These are phyloP conservation scores for Przewalskia tangutica DNA, from an alignment of 257 asterid species.

Conservation along the genomic window DNA sequence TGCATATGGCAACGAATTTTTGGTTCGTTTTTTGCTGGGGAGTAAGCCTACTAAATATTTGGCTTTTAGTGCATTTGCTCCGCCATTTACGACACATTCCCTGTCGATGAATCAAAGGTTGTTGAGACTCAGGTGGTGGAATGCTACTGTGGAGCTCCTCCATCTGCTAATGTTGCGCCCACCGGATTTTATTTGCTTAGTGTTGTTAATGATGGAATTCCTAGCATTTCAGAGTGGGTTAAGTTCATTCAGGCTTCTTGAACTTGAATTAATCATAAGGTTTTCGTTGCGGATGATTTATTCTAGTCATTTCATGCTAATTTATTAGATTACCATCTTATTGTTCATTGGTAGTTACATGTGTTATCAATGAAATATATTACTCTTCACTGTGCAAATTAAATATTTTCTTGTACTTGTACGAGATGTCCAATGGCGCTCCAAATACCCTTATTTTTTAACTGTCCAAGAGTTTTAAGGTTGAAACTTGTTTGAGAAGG, in stretches of 20 bases:
- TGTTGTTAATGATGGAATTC: slow-evolving; percentile 48
- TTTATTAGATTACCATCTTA: background rate
- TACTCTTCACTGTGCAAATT: background rate
- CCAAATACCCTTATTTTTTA: background rate
- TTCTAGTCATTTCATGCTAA: background rate
- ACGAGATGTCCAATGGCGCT: background rate
- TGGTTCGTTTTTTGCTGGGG: slow-evolving; percentile 23
- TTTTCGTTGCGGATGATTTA: background rate
- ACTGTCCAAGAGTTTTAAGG: background rate
- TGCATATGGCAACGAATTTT: slow-evolving; percentile 26
- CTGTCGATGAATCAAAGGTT: slow-evolving; percentile 57
- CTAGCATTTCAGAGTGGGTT: slow-evolving; percentile 50
- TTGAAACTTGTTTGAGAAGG: background rate
- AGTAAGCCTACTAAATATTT: slow-evolving; percentile 11
- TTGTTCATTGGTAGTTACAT: background rate
- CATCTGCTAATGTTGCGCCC: slow-evolving; percentile 48
- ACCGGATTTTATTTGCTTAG: slow-evolving; percentile 57
- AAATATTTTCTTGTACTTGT: background rate
- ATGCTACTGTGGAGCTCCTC: slow-evolving; percentile 50
- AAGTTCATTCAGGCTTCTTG: slow-evolving; percentile 25
- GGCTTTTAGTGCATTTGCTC: slow-evolving; percentile 30
- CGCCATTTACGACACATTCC: slow-evolving; percentile 59
- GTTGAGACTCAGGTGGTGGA: slow-evolving; percentile 33
- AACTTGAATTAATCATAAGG: background rate
- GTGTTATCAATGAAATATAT: background rate